Evolutionary conservation across 2,329 filamentous ascomycete species (phyloP).

Genomic region (Monosporascus sp.): DNA sequence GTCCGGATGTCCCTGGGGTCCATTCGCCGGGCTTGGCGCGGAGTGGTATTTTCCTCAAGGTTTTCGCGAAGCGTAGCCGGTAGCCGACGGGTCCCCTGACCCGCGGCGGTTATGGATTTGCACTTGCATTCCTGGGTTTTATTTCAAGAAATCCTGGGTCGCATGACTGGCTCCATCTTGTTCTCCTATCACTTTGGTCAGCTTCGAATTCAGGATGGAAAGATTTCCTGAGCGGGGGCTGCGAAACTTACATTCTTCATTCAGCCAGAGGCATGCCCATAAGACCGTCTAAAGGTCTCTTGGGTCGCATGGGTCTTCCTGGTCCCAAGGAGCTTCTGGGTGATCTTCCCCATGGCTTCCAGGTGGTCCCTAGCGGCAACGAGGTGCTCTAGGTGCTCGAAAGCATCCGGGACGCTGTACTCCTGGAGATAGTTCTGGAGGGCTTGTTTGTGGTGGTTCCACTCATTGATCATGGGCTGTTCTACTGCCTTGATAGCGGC

Average conservation of each 20-base stretch:
- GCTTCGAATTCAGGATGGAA: no score
- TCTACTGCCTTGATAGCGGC: conserved; percentile 28
- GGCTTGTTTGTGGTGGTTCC: conserved; percentile 57
- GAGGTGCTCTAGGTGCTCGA: conserved; percentile 49
- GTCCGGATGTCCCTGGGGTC: no score
- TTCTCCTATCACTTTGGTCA: no score
- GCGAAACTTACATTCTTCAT: conserved; percentile 22
- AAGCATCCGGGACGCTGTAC: conserved; percentile 44
- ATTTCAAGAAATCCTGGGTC: no score
- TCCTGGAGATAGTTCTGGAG: conserved; percentile 54
- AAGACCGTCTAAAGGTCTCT: conserved; percentile 29
- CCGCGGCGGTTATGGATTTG: no score
- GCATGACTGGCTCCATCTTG: no score
- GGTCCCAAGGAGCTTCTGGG: conserved; percentile 29
- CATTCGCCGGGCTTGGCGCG: no score
- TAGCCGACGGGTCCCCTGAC: no score
- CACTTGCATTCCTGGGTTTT: no score
- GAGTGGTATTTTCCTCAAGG: no score
- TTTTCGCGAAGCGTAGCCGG: no score
- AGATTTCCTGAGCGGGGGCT: no score
- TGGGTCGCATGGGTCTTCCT: conserved; percentile 26
- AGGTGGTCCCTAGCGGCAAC: conserved; percentile 45
- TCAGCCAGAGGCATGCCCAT: conserved; percentile 31
- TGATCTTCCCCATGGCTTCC: conserved; percentile 47
- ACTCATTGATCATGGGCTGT: conserved; percentile 45